Evolutionary conservation across 2,329 filamentous ascomycete genomes (phyloP).

Genomic region (Fusarium gaditjirri): DNA sequence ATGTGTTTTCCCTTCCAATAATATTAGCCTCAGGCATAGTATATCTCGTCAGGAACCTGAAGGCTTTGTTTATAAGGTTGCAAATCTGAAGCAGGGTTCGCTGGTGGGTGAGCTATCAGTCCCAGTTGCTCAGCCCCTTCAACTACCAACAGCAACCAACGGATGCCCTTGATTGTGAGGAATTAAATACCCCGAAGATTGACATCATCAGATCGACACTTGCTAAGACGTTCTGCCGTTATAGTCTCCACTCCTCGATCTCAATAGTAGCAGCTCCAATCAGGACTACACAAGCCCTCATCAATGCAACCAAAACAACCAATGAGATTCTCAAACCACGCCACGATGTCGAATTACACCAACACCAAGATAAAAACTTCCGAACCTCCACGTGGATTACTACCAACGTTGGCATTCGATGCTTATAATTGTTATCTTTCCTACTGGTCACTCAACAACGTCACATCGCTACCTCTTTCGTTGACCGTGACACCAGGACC

Average conservation of each 20-base stretch:
- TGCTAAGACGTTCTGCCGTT: background rate
- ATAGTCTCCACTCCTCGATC: conserved; percentile 3
- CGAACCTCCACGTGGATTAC: conserved; percentile 19
- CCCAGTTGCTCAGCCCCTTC: background rate
- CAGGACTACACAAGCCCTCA: background rate
- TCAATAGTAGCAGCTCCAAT: conserved; percentile 14
- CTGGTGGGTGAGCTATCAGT: background rate
- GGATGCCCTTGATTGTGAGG: background rate
- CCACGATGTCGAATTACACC: conserved; percentile 16
- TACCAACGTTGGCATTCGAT: conserved; percentile 26
- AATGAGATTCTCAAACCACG: conserved; percentile 9
- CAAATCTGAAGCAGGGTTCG: background rate
- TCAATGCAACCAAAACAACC: background rate
- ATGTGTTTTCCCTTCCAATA: background rate
- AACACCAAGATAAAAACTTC: background rate
- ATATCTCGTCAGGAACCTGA: accelerated
- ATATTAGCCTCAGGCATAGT: accelerated
- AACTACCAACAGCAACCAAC: background rate
- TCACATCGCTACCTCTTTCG: conserved; percentile 28
- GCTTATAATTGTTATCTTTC: conserved; percentile 18
- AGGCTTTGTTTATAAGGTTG: background rate
- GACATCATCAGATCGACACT: background rate
- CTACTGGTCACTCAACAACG: conserved; percentile 7
- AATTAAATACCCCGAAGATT: background rate
- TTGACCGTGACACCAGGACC: conserved; percentile 5